Evolutionary conservation across 1,139 yeast species (phyloP).

Genomic region (Taphrina wiesneri): DNA sequence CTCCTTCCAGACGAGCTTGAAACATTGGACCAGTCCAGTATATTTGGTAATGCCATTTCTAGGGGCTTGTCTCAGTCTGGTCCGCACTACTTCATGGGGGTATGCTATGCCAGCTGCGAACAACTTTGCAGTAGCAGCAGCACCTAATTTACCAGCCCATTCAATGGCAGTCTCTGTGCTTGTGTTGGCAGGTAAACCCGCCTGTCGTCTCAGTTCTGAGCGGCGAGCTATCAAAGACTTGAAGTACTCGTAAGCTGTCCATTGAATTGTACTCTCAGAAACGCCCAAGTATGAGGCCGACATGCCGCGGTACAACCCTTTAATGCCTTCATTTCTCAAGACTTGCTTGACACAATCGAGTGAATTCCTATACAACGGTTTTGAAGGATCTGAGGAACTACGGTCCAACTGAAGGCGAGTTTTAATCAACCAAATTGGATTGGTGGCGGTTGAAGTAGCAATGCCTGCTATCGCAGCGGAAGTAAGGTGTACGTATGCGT

Average conservation of each 20-base stretch:
- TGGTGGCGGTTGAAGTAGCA: slow-evolving; percentile 95
- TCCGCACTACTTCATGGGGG: slow-evolving; percentile 96
- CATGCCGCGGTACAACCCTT: slow-evolving; percentile 80
- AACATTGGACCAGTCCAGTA: slow-evolving; percentile 85
- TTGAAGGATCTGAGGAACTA: slow-evolving; percentile 42
- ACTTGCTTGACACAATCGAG: slow-evolving; percentile 79
- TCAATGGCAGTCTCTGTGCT: slow-evolving; percentile 68
- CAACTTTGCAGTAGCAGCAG: slow-evolving; percentile 95
- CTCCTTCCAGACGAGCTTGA: slow-evolving; percentile 75
- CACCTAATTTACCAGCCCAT: slow-evolving; percentile 96
- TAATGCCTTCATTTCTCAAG: slow-evolving; percentile 71
- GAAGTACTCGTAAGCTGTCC: slow-evolving; percentile 98
- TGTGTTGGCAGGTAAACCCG: slow-evolving; percentile 45
- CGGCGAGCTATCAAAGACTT: slow-evolving; percentile 65
- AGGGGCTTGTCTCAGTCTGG: slow-evolving; percentile 95
- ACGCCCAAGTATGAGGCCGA: slow-evolving; percentile 95
- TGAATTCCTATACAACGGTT: slow-evolving; percentile 71
- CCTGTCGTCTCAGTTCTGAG: slow-evolving; percentile 43
- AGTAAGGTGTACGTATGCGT: slow-evolving; percentile 78
- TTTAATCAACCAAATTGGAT: slow-evolving; percentile 98
- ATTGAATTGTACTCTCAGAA: slow-evolving; percentile 87
- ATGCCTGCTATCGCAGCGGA: slow-evolving; percentile 95
- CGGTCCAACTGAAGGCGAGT: slow-evolving; percentile 91
- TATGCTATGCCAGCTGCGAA: slow-evolving; percentile 89
- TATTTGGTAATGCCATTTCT: slow-evolving; percentile 81